Conservation (phyloP, 2,329 filamentous ascomycete genomes). For the Cordyceps militaris region DNA sequence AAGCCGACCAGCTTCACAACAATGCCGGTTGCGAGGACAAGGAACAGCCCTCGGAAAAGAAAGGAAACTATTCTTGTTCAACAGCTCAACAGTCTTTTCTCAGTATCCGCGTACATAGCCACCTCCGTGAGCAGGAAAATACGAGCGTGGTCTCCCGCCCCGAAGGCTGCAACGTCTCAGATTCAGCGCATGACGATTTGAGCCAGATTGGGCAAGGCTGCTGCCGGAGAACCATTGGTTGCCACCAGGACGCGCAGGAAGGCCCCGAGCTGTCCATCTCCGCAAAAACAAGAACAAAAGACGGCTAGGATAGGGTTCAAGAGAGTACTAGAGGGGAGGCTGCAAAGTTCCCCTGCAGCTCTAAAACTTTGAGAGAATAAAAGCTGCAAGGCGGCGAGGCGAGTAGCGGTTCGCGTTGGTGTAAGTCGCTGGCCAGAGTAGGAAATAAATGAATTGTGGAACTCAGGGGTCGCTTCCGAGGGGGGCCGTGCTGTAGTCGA, state of each 20-base stretch:
- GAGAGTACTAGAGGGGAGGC: not conserved
- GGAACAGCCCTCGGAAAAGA: too few relatives aligned
- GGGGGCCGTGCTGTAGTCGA: not conserved
- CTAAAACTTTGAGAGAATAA: not conserved
- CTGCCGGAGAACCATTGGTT: not conserved
- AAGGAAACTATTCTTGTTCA: not conserved
- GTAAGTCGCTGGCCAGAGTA: slow-evolving; percentile 1
- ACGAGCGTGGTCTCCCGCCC: slow-evolving; percentile 1
- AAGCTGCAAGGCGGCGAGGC: not conserved
- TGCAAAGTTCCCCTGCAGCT: not conserved
- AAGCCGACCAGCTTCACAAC: not conserved
- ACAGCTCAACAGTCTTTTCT: not conserved
- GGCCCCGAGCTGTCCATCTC: not conserved
- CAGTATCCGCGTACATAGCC: not conserved
- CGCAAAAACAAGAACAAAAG: not conserved
- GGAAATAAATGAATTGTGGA: slow-evolving; percentile 11
- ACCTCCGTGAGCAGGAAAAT: slow-evolving; percentile 7
- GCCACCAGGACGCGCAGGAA: not conserved
- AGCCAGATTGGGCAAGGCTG: not conserved
- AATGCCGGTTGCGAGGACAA: not conserved
- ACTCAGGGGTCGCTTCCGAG: not conserved
- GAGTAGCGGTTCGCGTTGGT: not conserved
- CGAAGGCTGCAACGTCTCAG: slow-evolving; percentile 11
- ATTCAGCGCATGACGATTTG: slow-evolving; percentile 1
- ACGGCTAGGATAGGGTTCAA: too few relatives aligned